Conservation (phyloP, 2,329 filamentous ascomycete genomes). For the Arthrobotrys iridis region DNA sequence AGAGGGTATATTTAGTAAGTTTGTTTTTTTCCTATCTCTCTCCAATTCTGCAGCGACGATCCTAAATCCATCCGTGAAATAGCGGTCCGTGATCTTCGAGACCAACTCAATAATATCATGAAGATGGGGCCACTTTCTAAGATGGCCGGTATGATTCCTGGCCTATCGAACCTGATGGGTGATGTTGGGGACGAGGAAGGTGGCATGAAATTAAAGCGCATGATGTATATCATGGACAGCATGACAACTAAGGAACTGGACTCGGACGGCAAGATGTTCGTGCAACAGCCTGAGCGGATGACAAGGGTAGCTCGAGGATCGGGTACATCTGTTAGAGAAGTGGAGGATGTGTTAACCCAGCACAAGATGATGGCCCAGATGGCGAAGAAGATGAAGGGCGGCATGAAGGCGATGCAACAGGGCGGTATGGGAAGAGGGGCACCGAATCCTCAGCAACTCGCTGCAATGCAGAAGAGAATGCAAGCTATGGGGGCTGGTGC, state of each 20-base stretch:
- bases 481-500: slow-evolving; percentile 84
- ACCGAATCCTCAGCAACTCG: slow-evolving; percentile 91
- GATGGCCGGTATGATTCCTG: slow-evolving; percentile 98
- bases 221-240: slow-evolving; percentile 98
- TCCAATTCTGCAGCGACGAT: not conserved
- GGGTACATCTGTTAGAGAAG: slow-evolving; percentile 88
- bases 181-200: slow-evolving; percentile 98
- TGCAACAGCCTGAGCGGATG: slow-evolving; percentile 91
- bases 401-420: slow-evolving; percentile 96
- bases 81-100: slow-evolving; percentile 89
- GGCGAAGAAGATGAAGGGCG: slow-evolving; percentile 98
- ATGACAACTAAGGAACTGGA: slow-evolving; percentile 98
- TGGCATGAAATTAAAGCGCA: slow-evolving; percentile 89
- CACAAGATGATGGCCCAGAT: slow-evolving; percentile 99
- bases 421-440: slow-evolving; percentile 91
- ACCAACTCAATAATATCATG: slow-evolving; percentile 98
- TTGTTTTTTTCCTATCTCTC: not conserved
- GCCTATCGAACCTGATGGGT: slow-evolving; percentile 90
- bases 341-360: slow-evolving; percentile 96
- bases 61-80: slow-evolving; percentile 9
- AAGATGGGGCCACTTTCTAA: slow-evolving; percentile 99
- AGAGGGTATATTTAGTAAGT: slow-evolving; percentile 80
- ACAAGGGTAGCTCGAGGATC: slow-evolving; percentile 89
- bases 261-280: slow-evolving; percentile 91
- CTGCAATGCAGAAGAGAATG: slow-evolving; percentile 95